Conservation (phyloP, 805 yeast genomes). For the Zygosaccharomyces bailii region DNA sequence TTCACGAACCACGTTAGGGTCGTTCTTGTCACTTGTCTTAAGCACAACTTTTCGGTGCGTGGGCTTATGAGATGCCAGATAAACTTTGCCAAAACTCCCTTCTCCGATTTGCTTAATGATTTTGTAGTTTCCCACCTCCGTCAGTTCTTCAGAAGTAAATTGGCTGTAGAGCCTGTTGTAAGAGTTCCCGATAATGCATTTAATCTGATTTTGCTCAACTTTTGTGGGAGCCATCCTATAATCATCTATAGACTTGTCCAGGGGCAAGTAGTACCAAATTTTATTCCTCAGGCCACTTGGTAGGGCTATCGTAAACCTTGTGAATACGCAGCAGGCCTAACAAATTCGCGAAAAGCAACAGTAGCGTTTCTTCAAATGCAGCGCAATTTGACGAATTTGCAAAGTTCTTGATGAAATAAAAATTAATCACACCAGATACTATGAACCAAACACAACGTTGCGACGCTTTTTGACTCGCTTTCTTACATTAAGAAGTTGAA, state of each 20-base stretch:
- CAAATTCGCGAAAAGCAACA: background rate
- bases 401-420: background rate
- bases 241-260: background rate
- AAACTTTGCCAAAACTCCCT: conserved; percentile 91
- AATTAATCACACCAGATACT: no score
- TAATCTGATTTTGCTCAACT: conserved; percentile 32
- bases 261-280: background rate
- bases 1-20: conserved; percentile 85
- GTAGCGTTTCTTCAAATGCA: background rate
- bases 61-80: conserved; percentile 73
- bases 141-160: conserved; percentile 45
- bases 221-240: conserved; percentile 20
- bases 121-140: conserved; percentile 76
- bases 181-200: conserved; percentile 52
- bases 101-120: conserved; percentile 77
- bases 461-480: background rate
- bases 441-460: no score
- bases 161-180: conserved; percentile 56
- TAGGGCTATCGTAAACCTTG: background rate
- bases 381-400: background rate
- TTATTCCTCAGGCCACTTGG: background rate
- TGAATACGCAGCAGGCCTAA: background rate
- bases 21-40: conserved; percentile 72
- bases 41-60: conserved; percentile 77
- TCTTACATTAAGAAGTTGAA: background rate